Evolutionary conservation across 1,284 basidiomycete genomes (phyloP), one percentile per base, ranked within the genome.

Genomic region (Rhodotorula sp.): DNA sequence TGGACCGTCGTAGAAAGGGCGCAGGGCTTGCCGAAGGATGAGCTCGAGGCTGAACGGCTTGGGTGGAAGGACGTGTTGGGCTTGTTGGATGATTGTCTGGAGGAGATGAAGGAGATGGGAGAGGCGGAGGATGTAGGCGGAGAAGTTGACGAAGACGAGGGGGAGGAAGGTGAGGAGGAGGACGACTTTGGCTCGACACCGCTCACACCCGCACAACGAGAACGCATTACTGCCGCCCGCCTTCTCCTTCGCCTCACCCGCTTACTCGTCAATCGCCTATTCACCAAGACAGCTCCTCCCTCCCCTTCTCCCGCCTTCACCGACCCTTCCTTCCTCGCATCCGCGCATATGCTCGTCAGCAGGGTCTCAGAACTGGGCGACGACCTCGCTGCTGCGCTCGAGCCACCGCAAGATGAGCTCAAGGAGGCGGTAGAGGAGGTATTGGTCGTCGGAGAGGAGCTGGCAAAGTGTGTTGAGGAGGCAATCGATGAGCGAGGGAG

Each of bases 51-150:
- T 44, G 56, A 47, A n/a, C 48, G 71, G 30, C 52, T 22, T 19
- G 53, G 47, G 24, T 74, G 73, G 73, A 32, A 34, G 8, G 64
- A 64, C 19, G 55, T 55, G 11, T 19, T 64, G n/a, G 55, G 34
- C 24, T 29, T 74, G 32, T 19, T 74, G 44, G 64, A 71, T 29
- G 73, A 74, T 39, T 52, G 54, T 46, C 55, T 63, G 51, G 59
- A 56, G 52, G 63, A 67, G 36, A 13, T 65, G 17, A 51, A 34
- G 27, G 59, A 55, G n/a, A 44, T 62, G 3, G 59, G 34, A 4
- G 44, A 51, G n/a, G 47, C 29, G 4, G 65, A 55, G 3, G 54
- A 54, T 24, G 59, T 22, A 20, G 72, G 58, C 13, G 53, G 29
- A 0, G 55, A 59, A 5, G 66, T 58, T 17, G 59, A 56, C 1